Evolutionary conservation across 2,329 filamentous ascomycete species (phyloP).

Genomic region (Aspergillus sp.): DNA sequence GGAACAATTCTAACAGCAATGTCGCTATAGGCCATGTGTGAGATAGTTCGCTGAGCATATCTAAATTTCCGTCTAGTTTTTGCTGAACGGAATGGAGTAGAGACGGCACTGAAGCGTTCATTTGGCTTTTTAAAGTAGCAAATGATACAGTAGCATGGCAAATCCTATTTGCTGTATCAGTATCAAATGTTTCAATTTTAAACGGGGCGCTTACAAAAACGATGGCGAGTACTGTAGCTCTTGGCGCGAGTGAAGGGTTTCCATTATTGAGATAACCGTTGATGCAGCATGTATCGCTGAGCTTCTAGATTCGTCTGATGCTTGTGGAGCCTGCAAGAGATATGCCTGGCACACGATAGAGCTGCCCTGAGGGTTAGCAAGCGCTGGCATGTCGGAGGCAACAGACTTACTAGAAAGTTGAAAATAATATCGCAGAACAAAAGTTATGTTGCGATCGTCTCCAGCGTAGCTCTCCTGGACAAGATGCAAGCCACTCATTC

Average conservation of each 20-base stretch:
- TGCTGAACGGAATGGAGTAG: conserved; percentile 6
- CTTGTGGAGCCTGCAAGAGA: conserved; percentile 3
- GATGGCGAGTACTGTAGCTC: conserved; percentile 7
- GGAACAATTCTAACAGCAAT: conserved; percentile 8
- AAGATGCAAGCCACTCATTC: conserved; percentile 9
- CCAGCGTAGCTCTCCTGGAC: conserved; percentile 7
- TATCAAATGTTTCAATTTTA: not conserved
- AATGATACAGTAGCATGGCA: conserved; percentile 9
- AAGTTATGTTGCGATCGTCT: conserved; percentile 6
- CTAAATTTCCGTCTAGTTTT: conserved; percentile 7
- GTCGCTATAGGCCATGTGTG: conserved; percentile 9
- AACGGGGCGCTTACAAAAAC: conserved; percentile 1
- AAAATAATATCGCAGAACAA: conserved; percentile 5
- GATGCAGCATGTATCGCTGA: conserved; percentile 10
- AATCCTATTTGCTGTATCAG: conserved; percentile 4
- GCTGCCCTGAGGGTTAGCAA: conserved; percentile 1
- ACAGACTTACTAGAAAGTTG: conserved; percentile 6
- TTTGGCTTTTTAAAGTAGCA: conserved; percentile 8
- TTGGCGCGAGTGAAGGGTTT: conserved; percentile 5
- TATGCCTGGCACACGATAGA: conserved; percentile 10
- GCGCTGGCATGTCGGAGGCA: not conserved
- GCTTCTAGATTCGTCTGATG: conserved; percentile 3
- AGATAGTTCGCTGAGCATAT: conserved; percentile 4
- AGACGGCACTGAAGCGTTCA: conserved; percentile 6
- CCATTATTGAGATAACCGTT: conserved; percentile 7